phyloP scores from a whole-genome alignment of 106 monocot genomes.

The Allium cepa region DNA sequence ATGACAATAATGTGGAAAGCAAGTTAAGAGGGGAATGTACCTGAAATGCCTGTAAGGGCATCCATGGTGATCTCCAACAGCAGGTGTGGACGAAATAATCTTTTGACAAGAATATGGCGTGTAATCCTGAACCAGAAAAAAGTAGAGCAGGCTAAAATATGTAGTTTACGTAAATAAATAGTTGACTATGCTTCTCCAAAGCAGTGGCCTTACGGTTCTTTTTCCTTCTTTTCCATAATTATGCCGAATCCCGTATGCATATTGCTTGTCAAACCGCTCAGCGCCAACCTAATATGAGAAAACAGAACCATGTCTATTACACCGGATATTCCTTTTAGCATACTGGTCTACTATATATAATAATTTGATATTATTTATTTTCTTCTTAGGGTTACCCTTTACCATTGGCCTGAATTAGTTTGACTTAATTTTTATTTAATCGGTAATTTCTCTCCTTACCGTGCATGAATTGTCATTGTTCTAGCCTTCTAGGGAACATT shows the following conservation, averaged over 20 bases:
- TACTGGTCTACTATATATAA: no score
- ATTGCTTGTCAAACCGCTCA: constrained; percentile 94
- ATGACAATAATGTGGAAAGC: neutral
- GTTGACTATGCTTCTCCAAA: neutral
- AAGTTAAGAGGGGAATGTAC: constrained; percentile 21
- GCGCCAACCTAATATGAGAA: constrained; percentile 47
- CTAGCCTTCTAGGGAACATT: no score
- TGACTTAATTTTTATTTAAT: no score
- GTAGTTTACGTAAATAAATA: neutral
- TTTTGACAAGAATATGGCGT: constrained; percentile 96
- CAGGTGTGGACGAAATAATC: constrained; percentile 74
- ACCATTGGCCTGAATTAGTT: no score
- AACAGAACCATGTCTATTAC: no score
- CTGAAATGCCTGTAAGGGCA: constrained; percentile 95
- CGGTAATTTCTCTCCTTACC: no score
- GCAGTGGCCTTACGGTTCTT: constrained; percentile 46
- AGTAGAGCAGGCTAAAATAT: neutral
- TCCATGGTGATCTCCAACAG: constrained; percentile 88
- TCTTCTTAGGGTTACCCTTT: no score
- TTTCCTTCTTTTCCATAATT: constrained; percentile 99
- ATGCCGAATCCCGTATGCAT: constrained; percentile 83
- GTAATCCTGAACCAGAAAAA: constrained; percentile 61
- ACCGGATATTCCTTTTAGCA: no score
- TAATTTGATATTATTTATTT: no score
- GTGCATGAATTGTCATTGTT: no score